A percentile compares a stretch with the other conserved stretches of the same genome.
These are phyloP conservation scores for Eucalyptus marginata DNA, from an alignment of 345 rosid species.

Conservation along the genomic window DNA sequence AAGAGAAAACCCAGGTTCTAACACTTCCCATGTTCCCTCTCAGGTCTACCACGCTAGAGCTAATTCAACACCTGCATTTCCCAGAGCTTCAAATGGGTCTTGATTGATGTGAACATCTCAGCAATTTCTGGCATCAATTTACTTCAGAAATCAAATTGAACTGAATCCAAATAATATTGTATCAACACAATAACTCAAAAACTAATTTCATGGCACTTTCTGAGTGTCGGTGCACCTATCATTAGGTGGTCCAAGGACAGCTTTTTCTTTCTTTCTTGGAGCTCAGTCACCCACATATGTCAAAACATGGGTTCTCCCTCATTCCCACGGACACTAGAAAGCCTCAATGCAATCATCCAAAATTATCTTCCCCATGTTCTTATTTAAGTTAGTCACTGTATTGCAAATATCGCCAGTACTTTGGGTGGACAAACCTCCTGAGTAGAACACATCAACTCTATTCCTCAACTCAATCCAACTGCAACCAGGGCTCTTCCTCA, in stretches of 20 bases:
- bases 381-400: slow-evolving; percentile 18
- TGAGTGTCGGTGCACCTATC: neutral
- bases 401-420: slow-evolving; percentile 28
- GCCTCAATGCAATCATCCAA: neutral
- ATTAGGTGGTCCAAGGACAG: neutral
- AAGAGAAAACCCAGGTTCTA: neutral
- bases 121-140: neutral
- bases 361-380: slow-evolving; percentile 20
- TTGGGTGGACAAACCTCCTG: slow-evolving; percentile 40
- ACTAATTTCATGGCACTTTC: neutral
- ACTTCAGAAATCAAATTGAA: neutral
- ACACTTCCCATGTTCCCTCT: neutral
- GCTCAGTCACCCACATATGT: neutral
- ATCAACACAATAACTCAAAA: neutral
- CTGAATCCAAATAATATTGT: neutral
- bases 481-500: slow-evolving; percentile 71
- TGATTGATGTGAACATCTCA: neutral
- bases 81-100: neutral
- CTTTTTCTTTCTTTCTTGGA: neutral
- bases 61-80: neutral
- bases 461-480: slow-evolving; percentile 65
- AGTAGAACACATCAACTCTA: slow-evolving; percentile 34
- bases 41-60: neutral
- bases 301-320: neutral
- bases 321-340: neutral